Evolutionary conservation across 2,329 filamentous ascomycete genomes (phyloP).

Genomic region (Alternaria metachromatica): DNA sequence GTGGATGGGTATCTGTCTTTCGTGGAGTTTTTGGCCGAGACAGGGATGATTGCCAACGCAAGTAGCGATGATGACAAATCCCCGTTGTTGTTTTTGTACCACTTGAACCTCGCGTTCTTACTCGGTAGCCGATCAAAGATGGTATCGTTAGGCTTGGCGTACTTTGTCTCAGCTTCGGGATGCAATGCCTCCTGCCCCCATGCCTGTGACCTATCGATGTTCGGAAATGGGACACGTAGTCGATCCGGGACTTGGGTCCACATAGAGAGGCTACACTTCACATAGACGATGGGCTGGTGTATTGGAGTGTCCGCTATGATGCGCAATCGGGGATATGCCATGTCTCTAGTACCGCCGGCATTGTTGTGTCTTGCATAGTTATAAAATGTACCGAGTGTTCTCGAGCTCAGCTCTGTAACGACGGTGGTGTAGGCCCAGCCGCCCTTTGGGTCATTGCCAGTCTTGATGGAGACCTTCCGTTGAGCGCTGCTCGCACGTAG

Average conservation of each 20-base stretch:
- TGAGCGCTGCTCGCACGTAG: not conserved
- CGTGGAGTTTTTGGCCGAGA: not conserved
- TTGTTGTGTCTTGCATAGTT: not conserved
- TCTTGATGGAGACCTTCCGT: not conserved
- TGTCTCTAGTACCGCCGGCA: not conserved
- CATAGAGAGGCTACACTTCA: not conserved
- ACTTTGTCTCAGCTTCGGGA: too few species aligned
- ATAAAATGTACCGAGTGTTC: not conserved
- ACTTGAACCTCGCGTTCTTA: not conserved
- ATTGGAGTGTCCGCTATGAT: not conserved
- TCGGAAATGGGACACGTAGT: not conserved
- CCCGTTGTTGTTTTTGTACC: not conserved
- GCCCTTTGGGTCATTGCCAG: not conserved
- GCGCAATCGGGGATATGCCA: not conserved
- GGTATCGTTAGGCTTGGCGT: too few species aligned
- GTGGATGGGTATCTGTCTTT: not conserved
- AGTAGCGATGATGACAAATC: not conserved
- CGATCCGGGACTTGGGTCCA: not conserved
- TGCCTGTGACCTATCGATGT: not conserved
- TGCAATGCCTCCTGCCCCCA: not conserved
- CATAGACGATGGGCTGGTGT: not conserved
- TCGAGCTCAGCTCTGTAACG: not conserved
- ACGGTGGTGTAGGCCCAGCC: not conserved
- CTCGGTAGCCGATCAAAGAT: not conserved
- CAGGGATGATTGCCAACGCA: not conserved